These are phyloP conservation scores for Isabelozyma rhagii DNA, from an alignment of 805 yeast species.

Conservation along the genomic window DNA sequence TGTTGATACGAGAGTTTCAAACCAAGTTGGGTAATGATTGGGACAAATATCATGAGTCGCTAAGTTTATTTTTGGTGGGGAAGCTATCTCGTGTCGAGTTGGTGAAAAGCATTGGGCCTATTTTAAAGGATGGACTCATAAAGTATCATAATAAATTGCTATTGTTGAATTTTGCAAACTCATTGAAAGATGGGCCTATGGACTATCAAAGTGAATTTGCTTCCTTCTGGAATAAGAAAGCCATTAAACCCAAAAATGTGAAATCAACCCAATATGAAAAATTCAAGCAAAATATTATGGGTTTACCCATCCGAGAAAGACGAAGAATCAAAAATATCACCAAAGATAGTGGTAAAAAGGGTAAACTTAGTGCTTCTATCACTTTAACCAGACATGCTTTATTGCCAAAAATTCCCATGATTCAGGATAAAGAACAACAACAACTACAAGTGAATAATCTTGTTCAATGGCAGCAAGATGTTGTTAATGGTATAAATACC, in stretches of 20 bases:
- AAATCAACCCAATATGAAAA: conserved; percentile 73
- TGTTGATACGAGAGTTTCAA: conserved; percentile 70
- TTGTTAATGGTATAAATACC: conserved; percentile 77
- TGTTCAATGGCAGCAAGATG: conserved; percentile 89
- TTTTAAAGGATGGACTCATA: conserved; percentile 46
- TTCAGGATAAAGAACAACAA: conserved; percentile 46
- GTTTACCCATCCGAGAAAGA: conserved; percentile 80
- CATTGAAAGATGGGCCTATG: conserved; percentile 70
- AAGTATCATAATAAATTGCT: conserved; percentile 81
- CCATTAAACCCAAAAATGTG: conserved; percentile 45
- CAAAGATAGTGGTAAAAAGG: conserved; percentile 76
- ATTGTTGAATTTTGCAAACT: conserved; percentile 78
- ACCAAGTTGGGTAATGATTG: conserved; percentile 71
- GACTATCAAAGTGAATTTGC: conserved; percentile 47
- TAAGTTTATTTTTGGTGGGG: conserved; percentile 75
- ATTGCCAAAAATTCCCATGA: conserved; percentile 83
- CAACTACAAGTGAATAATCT: conserved; percentile 48
- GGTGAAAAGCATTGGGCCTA: conserved; percentile 52
- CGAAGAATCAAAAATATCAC: conserved; percentile 80
- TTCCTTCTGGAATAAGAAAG: conserved; percentile 48
- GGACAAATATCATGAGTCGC: conserved; percentile 80
- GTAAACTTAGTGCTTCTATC: conserved; percentile 65
- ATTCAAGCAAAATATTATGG: conserved; percentile 81
- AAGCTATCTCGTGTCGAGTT: conserved; percentile 76
- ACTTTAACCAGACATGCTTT: conserved; percentile 69